phyloP scores from a whole-genome alignment of 1,139 yeast species.

The Kurtzmaniella natalensis region DNA sequence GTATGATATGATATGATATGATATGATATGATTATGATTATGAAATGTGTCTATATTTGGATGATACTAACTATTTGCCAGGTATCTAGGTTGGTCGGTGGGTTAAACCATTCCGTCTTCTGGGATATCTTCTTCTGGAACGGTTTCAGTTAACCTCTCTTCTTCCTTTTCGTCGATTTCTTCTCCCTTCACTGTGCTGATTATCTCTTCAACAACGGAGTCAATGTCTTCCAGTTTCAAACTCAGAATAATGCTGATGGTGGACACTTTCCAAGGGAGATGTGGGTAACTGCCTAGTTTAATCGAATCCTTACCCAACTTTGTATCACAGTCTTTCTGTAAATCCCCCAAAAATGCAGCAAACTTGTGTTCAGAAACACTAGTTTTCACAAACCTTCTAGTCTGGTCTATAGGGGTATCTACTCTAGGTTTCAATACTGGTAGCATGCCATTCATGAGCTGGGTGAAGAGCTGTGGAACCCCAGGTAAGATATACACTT shows the following conservation, averaged over 20 bases:
- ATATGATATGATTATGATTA: too few relatives aligned
- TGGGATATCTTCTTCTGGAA: conserved; percentile 7
- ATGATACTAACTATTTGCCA: too few relatives aligned
- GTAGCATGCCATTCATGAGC: conserved; percentile 35
- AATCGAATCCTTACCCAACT: conserved; percentile 34
- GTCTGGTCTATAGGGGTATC: conserved; percentile 14
- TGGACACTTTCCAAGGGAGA: conserved; percentile 54
- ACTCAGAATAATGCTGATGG: conserved; percentile 70
- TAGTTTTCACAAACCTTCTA: conserved; percentile 62
- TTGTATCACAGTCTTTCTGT: conserved; percentile 42
- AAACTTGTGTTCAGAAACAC: conserved; percentile 57
- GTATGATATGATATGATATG: too few relatives aligned
- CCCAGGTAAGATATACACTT: conserved; percentile 75
- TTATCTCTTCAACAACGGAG: conserved; percentile 42
- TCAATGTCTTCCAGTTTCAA: conserved; percentile 29
- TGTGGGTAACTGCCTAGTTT: conserved; percentile 88
- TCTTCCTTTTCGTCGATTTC: conserved; percentile 57
- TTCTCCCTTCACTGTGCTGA: conserved; percentile 20
- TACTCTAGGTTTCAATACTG: conserved; percentile 22
- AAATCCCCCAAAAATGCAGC: conserved; percentile 58
- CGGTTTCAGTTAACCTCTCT: conserved; percentile 23
- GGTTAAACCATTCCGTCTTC: too few relatives aligned
- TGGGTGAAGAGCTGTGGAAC: conserved; percentile 68
- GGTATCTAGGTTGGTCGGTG: too few relatives aligned
- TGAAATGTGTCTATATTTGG: too few relatives aligned